A percentile compares a stretch with the other conserved stretches of the same genome.
Conservation (phyloP, 140 eudicot genomes). For the Oenanthe javanica region DNA sequence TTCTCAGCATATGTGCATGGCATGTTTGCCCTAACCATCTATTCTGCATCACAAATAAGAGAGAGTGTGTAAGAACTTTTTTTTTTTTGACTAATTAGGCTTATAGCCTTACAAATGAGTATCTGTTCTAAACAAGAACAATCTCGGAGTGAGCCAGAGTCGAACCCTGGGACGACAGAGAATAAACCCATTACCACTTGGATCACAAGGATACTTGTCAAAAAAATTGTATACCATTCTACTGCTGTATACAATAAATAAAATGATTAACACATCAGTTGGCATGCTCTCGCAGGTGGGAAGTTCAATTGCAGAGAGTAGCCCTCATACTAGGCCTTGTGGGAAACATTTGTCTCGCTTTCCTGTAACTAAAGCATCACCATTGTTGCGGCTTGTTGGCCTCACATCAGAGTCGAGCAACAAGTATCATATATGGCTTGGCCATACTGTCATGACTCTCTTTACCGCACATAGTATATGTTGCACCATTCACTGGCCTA, state of each 20-base stretch:
- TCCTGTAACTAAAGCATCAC: slow-evolving; percentile 70
- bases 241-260: background rate
- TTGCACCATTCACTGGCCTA: slow-evolving; percentile 39
- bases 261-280: background rate
- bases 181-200: no score
- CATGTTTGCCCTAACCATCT: slow-evolving; percentile 40
- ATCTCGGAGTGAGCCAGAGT: no score
- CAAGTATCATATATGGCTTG: slow-evolving; percentile 83
- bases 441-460: slow-evolving; percentile 47
- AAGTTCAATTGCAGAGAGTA: slow-evolving; percentile 50
- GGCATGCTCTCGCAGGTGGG: slow-evolving; percentile 50
- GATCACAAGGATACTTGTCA: background rate
- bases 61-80: slow-evolving; percentile 31
- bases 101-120: no score
- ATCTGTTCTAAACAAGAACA: no score
- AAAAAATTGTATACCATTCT: background rate
- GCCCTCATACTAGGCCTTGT: slow-evolving; percentile 50
- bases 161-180: no score
- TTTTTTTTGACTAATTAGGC: no score
- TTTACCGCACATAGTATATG: slow-evolving; percentile 52
- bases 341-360: slow-evolving; percentile 59
- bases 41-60: slow-evolving; percentile 32
- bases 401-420: slow-evolving; percentile 72
- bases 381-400: slow-evolving; percentile 50
- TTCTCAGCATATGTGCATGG: slow-evolving; percentile 38